A percentile compares a stretch with the other conserved stretches of the same genome.
These are phyloP conservation scores for Pisolithus thermaeus DNA, from an alignment of 1,284 basidiomycete species.

Conservation along the genomic window DNA sequence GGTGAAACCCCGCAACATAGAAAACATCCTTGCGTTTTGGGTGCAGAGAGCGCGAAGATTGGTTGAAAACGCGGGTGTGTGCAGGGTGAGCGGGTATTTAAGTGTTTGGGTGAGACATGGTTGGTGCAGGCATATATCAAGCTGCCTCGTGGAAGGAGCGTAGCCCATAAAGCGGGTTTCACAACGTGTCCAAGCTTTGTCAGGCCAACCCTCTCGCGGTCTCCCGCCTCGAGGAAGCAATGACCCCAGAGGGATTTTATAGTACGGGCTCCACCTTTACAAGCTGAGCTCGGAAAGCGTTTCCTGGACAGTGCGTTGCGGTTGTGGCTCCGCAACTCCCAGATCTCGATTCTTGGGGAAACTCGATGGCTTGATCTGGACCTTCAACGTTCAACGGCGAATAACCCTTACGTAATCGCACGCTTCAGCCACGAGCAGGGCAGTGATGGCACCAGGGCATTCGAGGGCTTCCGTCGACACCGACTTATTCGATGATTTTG, in stretches of 20 bases:
- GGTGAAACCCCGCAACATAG: constrained; percentile 21
- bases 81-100: background rate
- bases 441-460: too few relatives aligned
- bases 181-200: background rate
- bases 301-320: background rate
- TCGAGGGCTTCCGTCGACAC: too few relatives aligned
- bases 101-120: background rate
- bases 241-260: background rate
- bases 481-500: too few relatives aligned
- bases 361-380: background rate
- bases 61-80: background rate
- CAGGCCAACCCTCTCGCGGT: background rate
- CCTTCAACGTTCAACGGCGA: background rate
- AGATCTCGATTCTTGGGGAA: background rate
- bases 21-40: constrained; percentile 8
- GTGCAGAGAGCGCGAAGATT: background rate
- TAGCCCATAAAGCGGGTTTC: background rate
- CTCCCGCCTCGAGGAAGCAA: background rate
- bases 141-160: background rate
- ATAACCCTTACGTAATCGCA: background rate
- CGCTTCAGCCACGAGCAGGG: background rate
- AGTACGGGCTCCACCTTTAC: background rate
- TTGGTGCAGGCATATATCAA: background rate
- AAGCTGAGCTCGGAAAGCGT: background rate
- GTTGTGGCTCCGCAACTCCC: too few relatives aligned